Evolutionary conservation across 2,329 filamentous ascomycete species (phyloP).

Genomic region (Aureobasidium vineae): DNA sequence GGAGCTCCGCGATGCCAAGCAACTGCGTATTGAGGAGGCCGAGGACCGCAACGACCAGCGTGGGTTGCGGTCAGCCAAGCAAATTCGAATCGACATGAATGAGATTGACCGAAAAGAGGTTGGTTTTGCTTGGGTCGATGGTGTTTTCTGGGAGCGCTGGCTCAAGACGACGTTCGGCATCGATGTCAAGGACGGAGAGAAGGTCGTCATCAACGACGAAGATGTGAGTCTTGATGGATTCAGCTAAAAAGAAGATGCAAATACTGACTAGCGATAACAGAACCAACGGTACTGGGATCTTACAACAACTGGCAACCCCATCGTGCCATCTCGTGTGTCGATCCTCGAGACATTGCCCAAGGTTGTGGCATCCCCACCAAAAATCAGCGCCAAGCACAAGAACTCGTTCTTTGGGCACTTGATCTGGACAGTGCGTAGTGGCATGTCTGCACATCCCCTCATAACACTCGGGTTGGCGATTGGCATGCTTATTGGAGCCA

Average conservation of each 20-base stretch:
- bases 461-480: conserved; percentile 55
- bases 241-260: conserved; percentile 32
- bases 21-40: conserved; percentile 92
- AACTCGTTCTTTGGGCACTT: conserved; percentile 68
- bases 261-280: conserved; percentile 46
- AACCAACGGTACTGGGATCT: conserved; percentile 94
- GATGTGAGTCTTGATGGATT: conserved; percentile 64
- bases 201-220: conserved; percentile 95
- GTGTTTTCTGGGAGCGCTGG: conserved; percentile 97
- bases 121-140: conserved; percentile 95
- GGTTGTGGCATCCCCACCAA: conserved; percentile 65
- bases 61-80: conserved; percentile 81
- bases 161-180: conserved; percentile 92
- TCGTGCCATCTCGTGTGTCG: conserved; percentile 82
- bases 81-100: conserved; percentile 87
- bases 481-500: conserved; percentile 45
- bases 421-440: conserved; percentile 52
- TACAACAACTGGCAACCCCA: conserved; percentile 83
- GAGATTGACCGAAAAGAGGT: conserved; percentile 84
- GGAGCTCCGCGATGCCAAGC: conserved; percentile 90
- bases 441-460: conserved; percentile 47
- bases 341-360: conserved; percentile 84
- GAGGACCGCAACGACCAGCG: conserved; percentile 90
- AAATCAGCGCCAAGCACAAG: conserved; percentile 75
- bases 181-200: conserved; percentile 78